phyloP scores from a whole-genome alignment of 768 basidiomycete species.

The Terana coerulea region DNA sequence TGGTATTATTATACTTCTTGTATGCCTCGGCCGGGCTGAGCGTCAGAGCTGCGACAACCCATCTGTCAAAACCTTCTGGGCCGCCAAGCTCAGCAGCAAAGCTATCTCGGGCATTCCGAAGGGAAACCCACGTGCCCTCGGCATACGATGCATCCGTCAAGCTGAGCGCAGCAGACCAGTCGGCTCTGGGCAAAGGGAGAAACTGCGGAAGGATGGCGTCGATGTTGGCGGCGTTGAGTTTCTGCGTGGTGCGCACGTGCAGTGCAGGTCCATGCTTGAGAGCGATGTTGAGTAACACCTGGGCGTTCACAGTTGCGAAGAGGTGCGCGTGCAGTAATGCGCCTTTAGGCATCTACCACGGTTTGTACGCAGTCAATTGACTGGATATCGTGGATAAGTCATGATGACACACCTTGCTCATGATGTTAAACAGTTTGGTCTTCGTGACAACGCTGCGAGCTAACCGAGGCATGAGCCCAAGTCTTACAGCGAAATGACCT shows the following conservation, averaged over 20 bases:
- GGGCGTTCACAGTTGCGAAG: constrained; percentile 62
- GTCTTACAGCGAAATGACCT: background rate
- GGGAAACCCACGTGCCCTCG: constrained; percentile 49
- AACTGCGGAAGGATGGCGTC: constrained; percentile 48
- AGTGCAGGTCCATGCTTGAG: constrained; percentile 53
- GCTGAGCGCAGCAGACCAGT: constrained; percentile 20
- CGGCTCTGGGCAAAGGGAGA: constrained; percentile 37
- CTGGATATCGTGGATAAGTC: background rate
- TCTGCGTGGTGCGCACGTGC: constrained; percentile 48
- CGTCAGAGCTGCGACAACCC: constrained; percentile 55
- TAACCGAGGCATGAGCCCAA: background rate
- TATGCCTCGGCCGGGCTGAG: constrained; percentile 74
- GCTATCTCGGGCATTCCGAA: constrained; percentile 47
- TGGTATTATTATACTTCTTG: constrained; percentile 63
- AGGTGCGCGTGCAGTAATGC: constrained; percentile 71
- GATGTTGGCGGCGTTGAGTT: constrained; percentile 40
- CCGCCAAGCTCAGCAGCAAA: constrained; percentile 54
- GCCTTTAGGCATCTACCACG: constrained; percentile 72
- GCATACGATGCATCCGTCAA: constrained; percentile 43
- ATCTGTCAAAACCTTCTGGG: constrained; percentile 61
- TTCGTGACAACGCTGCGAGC: constrained; percentile 40
- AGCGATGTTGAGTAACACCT: constrained; percentile 49
- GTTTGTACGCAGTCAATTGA: background rate
- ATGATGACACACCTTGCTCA: constrained; percentile 46
- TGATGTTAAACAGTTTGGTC: constrained; percentile 57